Conservation (phyloP, 495 filamentous ascomycete species). For the Peziza echinospora region DNA sequence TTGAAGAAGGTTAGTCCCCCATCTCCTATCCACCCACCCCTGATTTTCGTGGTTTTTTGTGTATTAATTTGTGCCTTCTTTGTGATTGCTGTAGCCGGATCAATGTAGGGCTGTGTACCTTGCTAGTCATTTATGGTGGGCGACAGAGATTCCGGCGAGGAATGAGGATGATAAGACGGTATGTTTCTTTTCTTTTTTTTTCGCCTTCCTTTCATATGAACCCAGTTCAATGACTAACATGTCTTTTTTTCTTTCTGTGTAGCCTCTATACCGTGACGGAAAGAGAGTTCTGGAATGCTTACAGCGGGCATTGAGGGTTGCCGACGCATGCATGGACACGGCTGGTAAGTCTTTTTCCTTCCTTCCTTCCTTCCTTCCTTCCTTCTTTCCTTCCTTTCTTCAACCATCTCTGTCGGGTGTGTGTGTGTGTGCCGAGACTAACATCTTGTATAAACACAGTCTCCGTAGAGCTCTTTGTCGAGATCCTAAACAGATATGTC, state of each 20-base stretch:
- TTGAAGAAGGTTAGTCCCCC: conserved; percentile 43
- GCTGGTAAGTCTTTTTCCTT: too few relatives aligned
- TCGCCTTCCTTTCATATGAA: neutral
- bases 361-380: too few relatives aligned
- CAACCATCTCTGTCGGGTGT: too few relatives aligned
- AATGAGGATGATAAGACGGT: conserved; percentile 52
- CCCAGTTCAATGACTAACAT: conserved; percentile 25
- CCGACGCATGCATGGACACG: conserved; percentile 98
- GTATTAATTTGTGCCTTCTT: neutral
- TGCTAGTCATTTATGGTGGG: conserved; percentile 95
- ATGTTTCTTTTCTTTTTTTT: conserved; percentile 19
- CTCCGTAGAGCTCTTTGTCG: conserved; percentile 90
- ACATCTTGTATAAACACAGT: too few relatives aligned
- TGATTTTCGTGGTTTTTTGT: too few relatives aligned
- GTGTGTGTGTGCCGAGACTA: too few relatives aligned
- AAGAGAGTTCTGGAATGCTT: conserved; percentile 92
- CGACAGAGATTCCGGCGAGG: conserved; percentile 61
- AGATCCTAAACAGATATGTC: conserved; percentile 93
- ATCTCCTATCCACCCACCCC: neutral
- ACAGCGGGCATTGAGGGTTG: conserved; percentile 83
- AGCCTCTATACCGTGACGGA: conserved; percentile 67
- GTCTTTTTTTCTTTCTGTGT: too few relatives aligned
- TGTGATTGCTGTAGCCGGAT: conserved; percentile 33
- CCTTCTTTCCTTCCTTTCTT: too few relatives aligned
- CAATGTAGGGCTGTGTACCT: conserved; percentile 92